A percentile compares a stretch with the other conserved stretches of the same genome.
These are phyloP conservation scores for Arthroderma sp. DNA, from an alignment of 2,329 filamentous ascomycete species.

Conservation along the genomic window DNA sequence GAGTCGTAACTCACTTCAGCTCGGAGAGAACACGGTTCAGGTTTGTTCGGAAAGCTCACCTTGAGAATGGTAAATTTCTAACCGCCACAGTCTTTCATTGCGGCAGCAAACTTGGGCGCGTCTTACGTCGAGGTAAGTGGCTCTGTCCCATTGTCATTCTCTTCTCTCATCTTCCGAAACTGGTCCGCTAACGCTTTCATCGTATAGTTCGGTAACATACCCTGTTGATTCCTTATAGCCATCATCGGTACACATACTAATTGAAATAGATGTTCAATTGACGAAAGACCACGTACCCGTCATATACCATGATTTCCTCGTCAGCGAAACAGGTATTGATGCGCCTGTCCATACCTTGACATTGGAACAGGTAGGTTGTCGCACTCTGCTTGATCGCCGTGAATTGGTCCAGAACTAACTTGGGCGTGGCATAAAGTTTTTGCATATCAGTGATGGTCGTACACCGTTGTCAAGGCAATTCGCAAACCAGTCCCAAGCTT, in stretches of 20 bases:
- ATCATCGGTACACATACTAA: conserved; percentile 7
- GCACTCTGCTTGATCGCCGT: not conserved
- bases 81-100: conserved; percentile 65
- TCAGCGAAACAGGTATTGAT: conserved; percentile 94
- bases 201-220: conserved; percentile 11
- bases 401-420: conserved; percentile 2
- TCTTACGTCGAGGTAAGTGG: conserved; percentile 49
- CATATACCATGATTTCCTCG: conserved; percentile 96
- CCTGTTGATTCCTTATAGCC: not conserved
- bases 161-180: no score
- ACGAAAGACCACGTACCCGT: conserved; percentile 98
- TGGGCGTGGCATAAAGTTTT: conserved; percentile 39
- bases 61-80: conserved; percentile 6
- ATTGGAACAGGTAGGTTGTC: conserved; percentile 52
- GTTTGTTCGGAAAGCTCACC: conserved; percentile 11
- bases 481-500: not conserved
- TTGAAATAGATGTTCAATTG: conserved; percentile 75
- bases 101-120: conserved; percentile 81
- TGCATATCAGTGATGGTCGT: conserved; percentile 60
- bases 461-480: conserved; percentile 20
- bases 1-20: conserved; percentile 71
- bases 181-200: not conserved
- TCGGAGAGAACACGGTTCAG: conserved; percentile 89
- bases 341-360: conserved; percentile 92
- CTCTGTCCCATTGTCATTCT: no score